Conservation (phyloP, 805 yeast species). For the Starmerella cellae region DNA sequence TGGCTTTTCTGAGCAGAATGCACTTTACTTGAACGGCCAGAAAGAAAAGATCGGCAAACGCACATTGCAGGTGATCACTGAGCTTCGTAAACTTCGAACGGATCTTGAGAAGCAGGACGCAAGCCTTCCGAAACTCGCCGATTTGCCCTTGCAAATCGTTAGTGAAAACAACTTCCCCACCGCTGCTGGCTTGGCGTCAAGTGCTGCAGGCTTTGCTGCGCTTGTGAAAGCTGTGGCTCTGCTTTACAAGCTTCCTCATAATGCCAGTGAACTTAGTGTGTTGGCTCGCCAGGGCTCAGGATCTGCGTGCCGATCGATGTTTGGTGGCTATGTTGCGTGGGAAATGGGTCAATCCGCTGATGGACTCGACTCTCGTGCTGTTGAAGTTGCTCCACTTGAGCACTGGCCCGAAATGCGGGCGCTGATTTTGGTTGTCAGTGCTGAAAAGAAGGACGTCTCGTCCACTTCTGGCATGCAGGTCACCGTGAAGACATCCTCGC, state of each 20-base stretch:
- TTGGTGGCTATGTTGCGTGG: slow-evolving; percentile 99
- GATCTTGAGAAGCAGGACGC: slow-evolving; percentile 45
- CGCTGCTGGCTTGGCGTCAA: slow-evolving; percentile 95
- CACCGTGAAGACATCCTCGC: slow-evolving; percentile 78
- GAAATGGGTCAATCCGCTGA: slow-evolving; percentile 71
- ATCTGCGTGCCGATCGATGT: slow-evolving; percentile 91
- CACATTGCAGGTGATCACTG: slow-evolving; percentile 50
- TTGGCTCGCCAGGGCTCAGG: slow-evolving; percentile 98
- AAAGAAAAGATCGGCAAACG: slow-evolving; percentile 54
- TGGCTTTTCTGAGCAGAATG: slow-evolving; percentile 41
- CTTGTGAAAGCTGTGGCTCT: slow-evolving; percentile 78
- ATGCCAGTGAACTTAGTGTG: slow-evolving; percentile 70
- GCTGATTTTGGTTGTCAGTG: slow-evolving; percentile 81
- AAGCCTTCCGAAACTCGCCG: slow-evolving; percentile 36
- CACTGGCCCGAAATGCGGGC: slow-evolving; percentile 95
- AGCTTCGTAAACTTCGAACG: slow-evolving; percentile 54
- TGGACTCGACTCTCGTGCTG: slow-evolving; percentile 92
- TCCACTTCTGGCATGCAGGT: slow-evolving; percentile 94
- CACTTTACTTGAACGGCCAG: slow-evolving; percentile 75
- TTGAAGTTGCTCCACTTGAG: slow-evolving; percentile 65
- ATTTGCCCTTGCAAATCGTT: slow-evolving; percentile 60
- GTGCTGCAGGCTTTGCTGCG: slow-evolving; percentile 98
- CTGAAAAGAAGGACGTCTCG: slow-evolving; percentile 86
- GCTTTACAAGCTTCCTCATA: slow-evolving; percentile 73
- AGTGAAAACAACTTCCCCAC: slow-evolving; percentile 97